phyloP scores from a whole-genome alignment of 192 early-diverging fungal species.

The Kickxella alabastrina region DNA sequence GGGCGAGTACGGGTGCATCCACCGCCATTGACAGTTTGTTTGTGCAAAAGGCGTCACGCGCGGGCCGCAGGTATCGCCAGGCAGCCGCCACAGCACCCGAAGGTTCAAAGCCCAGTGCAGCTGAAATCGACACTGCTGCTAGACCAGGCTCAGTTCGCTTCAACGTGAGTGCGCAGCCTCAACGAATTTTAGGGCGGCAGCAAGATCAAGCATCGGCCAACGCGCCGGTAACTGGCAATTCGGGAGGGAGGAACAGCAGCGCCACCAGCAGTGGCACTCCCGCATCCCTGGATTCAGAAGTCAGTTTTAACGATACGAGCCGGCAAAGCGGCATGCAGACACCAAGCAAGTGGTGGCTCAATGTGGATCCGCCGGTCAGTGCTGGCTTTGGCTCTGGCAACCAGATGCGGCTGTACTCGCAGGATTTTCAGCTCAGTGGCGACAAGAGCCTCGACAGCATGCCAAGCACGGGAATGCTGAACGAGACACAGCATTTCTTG shows the following conservation, averaged over 20 bases:
- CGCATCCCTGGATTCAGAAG: too few species aligned
- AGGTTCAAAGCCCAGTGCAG: neutral
- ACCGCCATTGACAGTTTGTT: slow-evolving; percentile 22
- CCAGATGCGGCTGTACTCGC: slow-evolving; percentile 23
- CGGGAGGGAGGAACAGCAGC: neutral
- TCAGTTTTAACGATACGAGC: too few species aligned
- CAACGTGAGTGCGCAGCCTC: too few species aligned
- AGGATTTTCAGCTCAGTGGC: slow-evolving; percentile 12
- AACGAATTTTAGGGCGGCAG: too few species aligned
- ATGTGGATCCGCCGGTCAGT: slow-evolving; percentile 3
- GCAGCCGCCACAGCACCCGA: neutral
- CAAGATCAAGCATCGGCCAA: neutral
- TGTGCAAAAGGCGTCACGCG: slow-evolving; percentile 17
- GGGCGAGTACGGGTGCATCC: too few species aligned
- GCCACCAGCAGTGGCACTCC: too few species aligned
- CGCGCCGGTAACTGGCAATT: neutral
- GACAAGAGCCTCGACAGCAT: slow-evolving; percentile 22
- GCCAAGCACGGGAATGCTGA: slow-evolving; percentile 7
- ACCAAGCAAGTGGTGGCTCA: slow-evolving; percentile 33
- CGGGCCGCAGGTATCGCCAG: slow-evolving; percentile 31
- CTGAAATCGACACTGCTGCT: neutral
- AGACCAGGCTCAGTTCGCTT: too few species aligned
- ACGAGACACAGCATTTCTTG: neutral
- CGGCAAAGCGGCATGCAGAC: neutral
- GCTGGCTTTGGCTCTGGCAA: slow-evolving; percentile 3